These are phyloP conservation scores for Hura crepitans DNA, from an alignment of 441 rosid species.

Conservation along the genomic window DNA sequence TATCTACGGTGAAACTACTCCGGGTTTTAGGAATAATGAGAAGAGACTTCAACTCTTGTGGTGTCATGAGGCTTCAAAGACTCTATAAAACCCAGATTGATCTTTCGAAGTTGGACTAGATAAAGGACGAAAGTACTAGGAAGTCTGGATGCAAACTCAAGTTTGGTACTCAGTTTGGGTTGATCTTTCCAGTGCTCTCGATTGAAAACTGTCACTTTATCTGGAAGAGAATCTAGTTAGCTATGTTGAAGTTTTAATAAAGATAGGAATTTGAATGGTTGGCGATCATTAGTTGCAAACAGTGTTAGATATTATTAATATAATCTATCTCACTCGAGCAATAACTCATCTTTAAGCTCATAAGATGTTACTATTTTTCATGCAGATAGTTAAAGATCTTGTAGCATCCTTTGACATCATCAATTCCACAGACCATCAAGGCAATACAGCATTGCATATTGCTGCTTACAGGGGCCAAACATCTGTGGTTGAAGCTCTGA, in stretches of 20 bases:
- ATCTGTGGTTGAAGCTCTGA: constrained; percentile 58
- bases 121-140: not conserved
- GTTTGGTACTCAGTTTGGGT: not conserved
- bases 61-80: not conserved
- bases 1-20: not conserved
- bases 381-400: constrained; percentile 70
- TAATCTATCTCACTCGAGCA: not conserved
- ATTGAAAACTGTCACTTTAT: not conserved
- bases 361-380: constrained; percentile 6
- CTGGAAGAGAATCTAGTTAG: not conserved
- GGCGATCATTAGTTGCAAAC: too few species aligned
- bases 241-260: not conserved
- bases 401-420: constrained; percentile 43
- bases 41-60: not conserved
- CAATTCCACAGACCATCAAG: constrained; percentile 52
- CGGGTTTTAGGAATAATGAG: not conserved
- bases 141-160: not conserved
- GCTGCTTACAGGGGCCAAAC: constrained; percentile 78
- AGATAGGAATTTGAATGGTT: too few species aligned
- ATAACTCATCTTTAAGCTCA: not conserved
- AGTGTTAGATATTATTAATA: not conserved
- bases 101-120: not conserved
- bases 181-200: too few species aligned
- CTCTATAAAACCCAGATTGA: too few species aligned
- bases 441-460: constrained; percentile 75